Conservation (phyloP, 805 yeast species). For the Metschnikowia kofuensis region DNA sequence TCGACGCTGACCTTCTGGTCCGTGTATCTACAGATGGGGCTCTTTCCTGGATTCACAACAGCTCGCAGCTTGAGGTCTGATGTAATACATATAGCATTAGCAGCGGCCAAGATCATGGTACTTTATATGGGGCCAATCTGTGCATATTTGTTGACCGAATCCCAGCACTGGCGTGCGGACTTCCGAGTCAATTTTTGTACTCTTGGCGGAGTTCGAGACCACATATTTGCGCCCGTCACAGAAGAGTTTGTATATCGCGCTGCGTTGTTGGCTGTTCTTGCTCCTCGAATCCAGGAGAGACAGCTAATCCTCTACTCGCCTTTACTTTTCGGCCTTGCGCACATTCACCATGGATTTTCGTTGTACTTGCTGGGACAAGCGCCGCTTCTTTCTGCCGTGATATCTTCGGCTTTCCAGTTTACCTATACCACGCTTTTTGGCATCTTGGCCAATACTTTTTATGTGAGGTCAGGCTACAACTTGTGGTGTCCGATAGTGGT, state of each 20-base stretch:
- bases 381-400: constrained; percentile 27
- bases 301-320: constrained; percentile 35
- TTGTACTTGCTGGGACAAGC: constrained; percentile 26
- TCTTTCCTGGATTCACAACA: constrained; percentile 33
- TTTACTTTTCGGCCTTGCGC: constrained; percentile 71
- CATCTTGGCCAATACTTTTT: constrained; percentile 54
- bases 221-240: constrained; percentile 69
- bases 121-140: constrained; percentile 22
- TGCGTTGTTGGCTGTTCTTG: constrained; percentile 29
- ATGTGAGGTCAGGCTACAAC: constrained; percentile 45
- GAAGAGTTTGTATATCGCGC: constrained; percentile 75
- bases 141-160: constrained; percentile 10
- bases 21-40: constrained; percentile 24
- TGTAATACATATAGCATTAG: constrained; percentile 12
- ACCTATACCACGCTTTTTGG: constrained; percentile 72
- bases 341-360: constrained; percentile 68
- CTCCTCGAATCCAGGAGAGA: constrained; percentile 8
- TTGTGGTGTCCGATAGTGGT: constrained; percentile 56
- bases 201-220: constrained; percentile 50
- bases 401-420: constrained; percentile 50
- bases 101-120: constrained; percentile 12
- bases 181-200: constrained; percentile 21
- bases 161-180: constrained; percentile 15
- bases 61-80: constrained; percentile 10
- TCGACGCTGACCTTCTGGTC: constrained; percentile 3